Conservation (phyloP, 306 rosid species). For the Oxytropis ochrocephala region DNA sequence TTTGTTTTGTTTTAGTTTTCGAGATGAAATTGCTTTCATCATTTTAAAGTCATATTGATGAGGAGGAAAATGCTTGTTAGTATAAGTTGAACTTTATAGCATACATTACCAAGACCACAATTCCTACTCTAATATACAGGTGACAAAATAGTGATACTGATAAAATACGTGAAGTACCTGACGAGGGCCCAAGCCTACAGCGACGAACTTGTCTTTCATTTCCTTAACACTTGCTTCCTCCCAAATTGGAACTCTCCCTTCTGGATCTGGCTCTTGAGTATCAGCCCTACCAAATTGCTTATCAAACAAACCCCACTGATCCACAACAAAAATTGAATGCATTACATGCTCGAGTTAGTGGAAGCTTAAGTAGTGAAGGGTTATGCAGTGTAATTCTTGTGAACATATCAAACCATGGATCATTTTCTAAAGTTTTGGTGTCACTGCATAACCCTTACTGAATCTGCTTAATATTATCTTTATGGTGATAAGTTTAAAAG, state of each 20-base stretch:
- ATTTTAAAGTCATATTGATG: neutral
- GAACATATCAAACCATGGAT: neutral
- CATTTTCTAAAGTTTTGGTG: neutral
- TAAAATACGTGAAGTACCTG: constrained; percentile 46
- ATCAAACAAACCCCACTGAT: constrained; percentile 90
- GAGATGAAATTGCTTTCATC: neutral
- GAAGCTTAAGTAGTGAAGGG: neutral
- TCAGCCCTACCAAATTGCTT: constrained; percentile 80
- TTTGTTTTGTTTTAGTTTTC: neutral
- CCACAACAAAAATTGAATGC: constrained; percentile 20
- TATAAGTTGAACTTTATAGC: neutral
- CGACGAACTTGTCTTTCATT: constrained; percentile 80
- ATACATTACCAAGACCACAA: too few species aligned
- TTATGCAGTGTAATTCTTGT: neutral
- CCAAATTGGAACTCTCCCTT: constrained; percentile 89
- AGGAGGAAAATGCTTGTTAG: neutral
- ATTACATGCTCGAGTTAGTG: neutral
- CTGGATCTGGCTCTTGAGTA: constrained; percentile 87
- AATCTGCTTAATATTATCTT: too few species aligned
- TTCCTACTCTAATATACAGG: constrained; percentile 1
- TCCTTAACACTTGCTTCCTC: constrained; percentile 75
- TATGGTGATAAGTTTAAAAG: neutral
- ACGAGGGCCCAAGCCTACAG: constrained; percentile 93
- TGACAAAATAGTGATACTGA: constrained; percentile 4
- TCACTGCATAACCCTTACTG: neutral